Base-by-base conservation (phyloP, 78 protist species). In the Planoprotostelium fungivorum region DNA sequence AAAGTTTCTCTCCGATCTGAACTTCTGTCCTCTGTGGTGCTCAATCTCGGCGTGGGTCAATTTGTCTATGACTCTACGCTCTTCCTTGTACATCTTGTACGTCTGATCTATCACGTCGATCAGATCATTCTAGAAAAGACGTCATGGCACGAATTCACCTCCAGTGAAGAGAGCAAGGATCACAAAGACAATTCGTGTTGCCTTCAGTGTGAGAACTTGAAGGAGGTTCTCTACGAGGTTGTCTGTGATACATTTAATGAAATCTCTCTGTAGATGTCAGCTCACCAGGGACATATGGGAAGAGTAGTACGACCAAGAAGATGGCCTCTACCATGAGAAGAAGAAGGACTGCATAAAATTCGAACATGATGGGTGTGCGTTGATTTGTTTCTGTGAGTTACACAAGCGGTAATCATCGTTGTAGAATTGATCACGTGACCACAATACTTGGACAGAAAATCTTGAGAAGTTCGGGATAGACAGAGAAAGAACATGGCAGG, bases 401-500 rank as follows among this genome's bases (percentile, higher is more conserved):
- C n/a, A n/a, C n/a, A n/a, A n/a, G n/a, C n/a, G n/a, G n/a, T n/a
- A n/a, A n/a, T n/a, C n/a, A n/a, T n/a, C n/a, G n/a, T n/a, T n/a
- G n/a, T n/a, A n/a, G n/a, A n/a, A n/a, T n/a, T n/a, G n/a, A n/a
- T n/a, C n/a, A n/a, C n/a, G n/a, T n/a, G n/a, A n/a, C n/a, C n/a
- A n/a, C n/a, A n/a, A n/a, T n/a, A n/a, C n/a, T n/a, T n/a, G n/a
- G n/a, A n/a, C n/a, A n/a, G n/a, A n/a, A n/a, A n/a, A n/a, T n/a
- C n/a, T n/a, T n/a, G n/a, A n/a, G n/a, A n/a, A n/a, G n/a, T n/a
- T n/a, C n/a, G n/a, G n/a, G n/a, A n/a, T n/a, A n/a, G n/a, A n/a
- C n/a, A n/a, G n/a, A n/a, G n/a, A n/a, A n/a, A n/a, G n/a, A 51
- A 51, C 73, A 51, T 51, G 73, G 73, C 73, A 51, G 73, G 73